Percentiles rank a stretch among this genome's conserved stretches.
phyloP scores from a whole-genome alignment of 352 stramenopile genomes.

The Globisporangium apiculatum region DNA sequence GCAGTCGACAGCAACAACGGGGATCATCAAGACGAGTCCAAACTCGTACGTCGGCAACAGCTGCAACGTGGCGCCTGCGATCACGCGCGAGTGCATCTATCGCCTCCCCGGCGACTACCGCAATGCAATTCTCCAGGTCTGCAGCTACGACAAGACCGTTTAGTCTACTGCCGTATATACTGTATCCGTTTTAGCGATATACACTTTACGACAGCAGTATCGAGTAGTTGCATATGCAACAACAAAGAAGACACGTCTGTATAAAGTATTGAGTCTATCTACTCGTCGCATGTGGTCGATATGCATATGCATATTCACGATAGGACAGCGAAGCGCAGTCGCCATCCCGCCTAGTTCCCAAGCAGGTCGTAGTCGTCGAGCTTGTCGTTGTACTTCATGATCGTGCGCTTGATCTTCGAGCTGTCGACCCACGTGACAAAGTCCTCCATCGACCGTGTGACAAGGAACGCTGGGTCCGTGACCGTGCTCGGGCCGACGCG shows the following conservation, averaged over 20 bases:
- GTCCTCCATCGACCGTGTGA: constrained; percentile 98
- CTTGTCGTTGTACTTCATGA: constrained; percentile 99
- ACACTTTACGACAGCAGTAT: too few species aligned
- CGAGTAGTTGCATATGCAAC: too few species aligned
- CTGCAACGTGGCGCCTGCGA: constrained; percentile 22
- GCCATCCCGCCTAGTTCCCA: constrained; percentile 63
- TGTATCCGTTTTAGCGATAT: too few species aligned
- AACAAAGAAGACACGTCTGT: too few species aligned
- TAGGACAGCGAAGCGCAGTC: neutral
- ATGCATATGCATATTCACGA: neutral
- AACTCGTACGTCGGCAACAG: constrained; percentile 70
- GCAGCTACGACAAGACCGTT: constrained; percentile 43
- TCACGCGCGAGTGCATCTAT: constrained; percentile 38
- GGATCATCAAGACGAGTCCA: constrained; percentile 32
- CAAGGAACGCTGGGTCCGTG: constrained; percentile 95
- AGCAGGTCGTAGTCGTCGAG: constrained; percentile 99
- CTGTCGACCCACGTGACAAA: constrained; percentile 99
- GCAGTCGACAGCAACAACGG: constrained; percentile 22
- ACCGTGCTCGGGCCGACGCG: constrained; percentile 89
- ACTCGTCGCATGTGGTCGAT: neutral
- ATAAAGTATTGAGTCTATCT: too few species aligned
- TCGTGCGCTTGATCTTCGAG: constrained; percentile 96
- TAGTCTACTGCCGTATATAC: constrained; percentile 5
- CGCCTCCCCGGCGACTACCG: constrained; percentile 32
- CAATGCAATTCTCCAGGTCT: constrained; percentile 21